Evolutionary conservation across 1,139 yeast genomes (phyloP).

Genomic region (Taphrina sp.): DNA sequence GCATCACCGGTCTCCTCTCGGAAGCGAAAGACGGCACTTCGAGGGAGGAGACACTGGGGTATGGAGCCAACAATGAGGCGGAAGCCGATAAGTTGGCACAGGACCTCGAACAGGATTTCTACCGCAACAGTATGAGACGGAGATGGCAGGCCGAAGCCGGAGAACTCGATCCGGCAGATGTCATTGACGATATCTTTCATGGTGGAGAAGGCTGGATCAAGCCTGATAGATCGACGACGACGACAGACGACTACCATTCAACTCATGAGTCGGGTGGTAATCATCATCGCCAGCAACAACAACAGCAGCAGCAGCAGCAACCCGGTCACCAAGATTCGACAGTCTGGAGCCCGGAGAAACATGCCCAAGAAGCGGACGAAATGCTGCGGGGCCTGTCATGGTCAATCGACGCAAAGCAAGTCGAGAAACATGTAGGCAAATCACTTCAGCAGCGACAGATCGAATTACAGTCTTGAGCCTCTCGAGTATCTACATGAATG

Average conservation of each 20-base stretch:
- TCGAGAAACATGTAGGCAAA: conserved; percentile 8
- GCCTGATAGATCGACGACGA: background rate
- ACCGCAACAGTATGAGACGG: conserved; percentile 63
- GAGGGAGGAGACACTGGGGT: conserved; percentile 5
- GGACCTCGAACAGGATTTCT: conserved; percentile 44
- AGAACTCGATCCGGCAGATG: conserved; percentile 68
- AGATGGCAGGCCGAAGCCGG: conserved; percentile 79
- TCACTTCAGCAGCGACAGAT: background rate
- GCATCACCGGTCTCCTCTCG: conserved; percentile 44
- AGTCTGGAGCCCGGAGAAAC: conserved; percentile 6
- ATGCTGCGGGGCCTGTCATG: conserved; percentile 25
- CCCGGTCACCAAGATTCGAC: background rate
- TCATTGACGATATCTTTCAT: conserved; percentile 70
- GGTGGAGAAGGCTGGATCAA: conserved; percentile 67
- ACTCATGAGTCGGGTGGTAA: background rate
- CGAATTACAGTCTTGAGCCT: background rate
- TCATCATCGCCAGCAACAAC: background rate
- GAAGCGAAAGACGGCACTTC: conserved; percentile 37
- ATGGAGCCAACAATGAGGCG: conserved; percentile 12
- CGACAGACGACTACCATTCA: background rate
- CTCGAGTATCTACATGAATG: background rate
- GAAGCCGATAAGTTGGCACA: conserved; percentile 7
- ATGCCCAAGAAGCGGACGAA: conserved; percentile 25
- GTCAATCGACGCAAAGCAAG: conserved; percentile 6
- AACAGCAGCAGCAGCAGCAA: background rate